Conservation (phyloP, 345 rosid species). For the Turnera subulata region DNA sequence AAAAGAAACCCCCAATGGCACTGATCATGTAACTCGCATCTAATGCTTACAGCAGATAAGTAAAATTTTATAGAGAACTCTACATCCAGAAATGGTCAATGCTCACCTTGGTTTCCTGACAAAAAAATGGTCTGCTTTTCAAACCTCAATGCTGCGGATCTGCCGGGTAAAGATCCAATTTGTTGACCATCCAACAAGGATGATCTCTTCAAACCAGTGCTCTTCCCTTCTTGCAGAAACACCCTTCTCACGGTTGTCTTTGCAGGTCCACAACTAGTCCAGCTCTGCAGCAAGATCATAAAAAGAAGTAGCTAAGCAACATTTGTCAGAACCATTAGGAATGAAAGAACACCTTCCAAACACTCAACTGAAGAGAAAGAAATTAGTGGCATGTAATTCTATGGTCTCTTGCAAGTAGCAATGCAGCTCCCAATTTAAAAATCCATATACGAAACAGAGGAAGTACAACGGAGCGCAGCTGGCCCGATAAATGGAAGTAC, state of each 20-base stretch:
- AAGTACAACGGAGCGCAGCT: too few species aligned
- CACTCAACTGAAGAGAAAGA: too few species aligned
- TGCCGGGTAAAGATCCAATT: conserved; percentile 23
- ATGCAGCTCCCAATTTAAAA: too few species aligned
- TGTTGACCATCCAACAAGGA: conserved; percentile 37
- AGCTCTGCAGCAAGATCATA: conserved; percentile 51
- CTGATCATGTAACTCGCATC: too few species aligned
- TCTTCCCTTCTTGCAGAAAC: conserved; percentile 56
- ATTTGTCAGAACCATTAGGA: background rate
- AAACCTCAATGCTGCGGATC: conserved; percentile 20
- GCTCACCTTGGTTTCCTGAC: conserved; percentile 52
- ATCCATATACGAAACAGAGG: too few species aligned
- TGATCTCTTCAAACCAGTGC: conserved; percentile 35
- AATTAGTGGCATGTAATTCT: too few species aligned
- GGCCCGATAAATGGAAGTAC: too few species aligned
- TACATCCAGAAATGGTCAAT: conserved; percentile 11
- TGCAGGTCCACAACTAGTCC: conserved; percentile 84
- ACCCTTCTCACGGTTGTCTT: conserved; percentile 91
- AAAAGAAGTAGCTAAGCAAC: background rate
- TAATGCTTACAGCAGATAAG: conserved; percentile 2
- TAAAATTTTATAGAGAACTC: conserved; percentile 4
- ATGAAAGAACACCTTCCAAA: background rate
- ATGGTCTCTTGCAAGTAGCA: too few species aligned
- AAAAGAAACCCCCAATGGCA: too few species aligned
- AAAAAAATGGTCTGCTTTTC: conserved; percentile 38